A percentile compares a stretch with the other conserved stretches of the same genome.
These are phyloP conservation scores for Pontederia paniculata DNA, from an alignment of 176 grass and related monocot species.

Conservation along the genomic window DNA sequence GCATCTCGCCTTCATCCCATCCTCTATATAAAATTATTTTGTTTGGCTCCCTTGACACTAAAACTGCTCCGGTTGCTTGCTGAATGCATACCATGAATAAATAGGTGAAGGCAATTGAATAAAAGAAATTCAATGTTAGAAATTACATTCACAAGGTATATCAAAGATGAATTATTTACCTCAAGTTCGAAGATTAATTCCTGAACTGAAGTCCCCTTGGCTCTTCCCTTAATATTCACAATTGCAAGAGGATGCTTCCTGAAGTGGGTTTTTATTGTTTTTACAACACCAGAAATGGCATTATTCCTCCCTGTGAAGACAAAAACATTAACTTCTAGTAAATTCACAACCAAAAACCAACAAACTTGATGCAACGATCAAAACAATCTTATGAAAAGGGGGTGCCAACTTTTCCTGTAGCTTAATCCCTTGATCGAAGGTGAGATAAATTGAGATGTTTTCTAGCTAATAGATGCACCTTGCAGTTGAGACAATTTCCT, in stretches of 20 bases:
- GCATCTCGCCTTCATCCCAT: constrained; percentile 44
- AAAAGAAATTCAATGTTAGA: not conserved
- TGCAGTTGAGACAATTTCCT: too few relatives aligned
- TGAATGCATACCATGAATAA: constrained; percentile 20
- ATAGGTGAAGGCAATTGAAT: not conserved
- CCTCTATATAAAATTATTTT: constrained; percentile 92
- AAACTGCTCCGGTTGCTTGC: constrained; percentile 60
- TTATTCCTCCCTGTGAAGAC: constrained; percentile 61
- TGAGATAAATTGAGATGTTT: too few relatives aligned
- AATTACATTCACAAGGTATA: not conserved
- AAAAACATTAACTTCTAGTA: not conserved
- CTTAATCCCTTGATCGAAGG: too few relatives aligned
- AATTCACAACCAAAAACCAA: not conserved
- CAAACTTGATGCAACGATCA: not conserved
- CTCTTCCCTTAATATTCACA: constrained; percentile 85
- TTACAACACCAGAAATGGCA: constrained; percentile 64
- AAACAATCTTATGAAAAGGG: too few relatives aligned
- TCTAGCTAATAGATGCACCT: too few relatives aligned
- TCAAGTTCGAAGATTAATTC: constrained; percentile 79
- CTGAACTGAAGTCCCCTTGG: constrained; percentile 63
- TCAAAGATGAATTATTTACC: constrained; percentile 26
- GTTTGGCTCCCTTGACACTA: constrained; percentile 75
- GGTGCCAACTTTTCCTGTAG: too few relatives aligned
- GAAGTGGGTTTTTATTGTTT: constrained; percentile 89
- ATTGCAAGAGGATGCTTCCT: constrained; percentile 80